Base-by-base conservation (phyloP, 805 yeast genomes). In the Cyberlindnera misumaiensis region DNA sequence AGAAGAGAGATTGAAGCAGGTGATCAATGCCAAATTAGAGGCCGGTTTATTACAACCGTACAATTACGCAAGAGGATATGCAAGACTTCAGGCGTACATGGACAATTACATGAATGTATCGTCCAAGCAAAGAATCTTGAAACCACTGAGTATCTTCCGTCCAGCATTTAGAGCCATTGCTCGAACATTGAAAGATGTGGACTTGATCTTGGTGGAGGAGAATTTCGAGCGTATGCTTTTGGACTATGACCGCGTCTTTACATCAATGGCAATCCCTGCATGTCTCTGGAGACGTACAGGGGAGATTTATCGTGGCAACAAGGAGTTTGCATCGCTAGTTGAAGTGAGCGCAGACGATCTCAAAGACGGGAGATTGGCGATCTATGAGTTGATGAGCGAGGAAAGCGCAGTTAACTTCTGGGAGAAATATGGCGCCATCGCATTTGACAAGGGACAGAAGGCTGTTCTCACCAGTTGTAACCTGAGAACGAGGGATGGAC, bases 251-350 rank as follows among this genome's bases (percentile, higher is more conserved):
- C 70, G 97, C 27, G 96, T 90, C 4, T 90, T 90, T 63, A 88
- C 97, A 0, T 83, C 95, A 4, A 88, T 90, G 96, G 96, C 97
- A 6, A 87, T 90, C 44, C 97, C 97, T 2, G 96, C 97, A 1
- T 90, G 97, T 62, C 68, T 90, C 22, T 90, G 97, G 97, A 68
- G 97, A 56, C 79, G 97, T 51, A 89, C 97, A 0, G 97, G 97
- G 2, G 97, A 90, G 49, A 90, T 90, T 4, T 90, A 86, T 52
- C 63, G 97, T 44, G 97, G 96, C 1, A 90, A 90, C 60, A 88
- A 89, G 56, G 97, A 90, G 58, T 90, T 90, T 73, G 97, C 97
- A 0, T 83, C 89, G 2, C 61, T 90, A 39, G 96, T 90, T 2
- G 95, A 88, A 15, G 95, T 86, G 17, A 74, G 78, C 22, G 86